Base-by-base conservation (phyloP, 331 rosid genomes). In the Stylosanthes scabra region DNA sequence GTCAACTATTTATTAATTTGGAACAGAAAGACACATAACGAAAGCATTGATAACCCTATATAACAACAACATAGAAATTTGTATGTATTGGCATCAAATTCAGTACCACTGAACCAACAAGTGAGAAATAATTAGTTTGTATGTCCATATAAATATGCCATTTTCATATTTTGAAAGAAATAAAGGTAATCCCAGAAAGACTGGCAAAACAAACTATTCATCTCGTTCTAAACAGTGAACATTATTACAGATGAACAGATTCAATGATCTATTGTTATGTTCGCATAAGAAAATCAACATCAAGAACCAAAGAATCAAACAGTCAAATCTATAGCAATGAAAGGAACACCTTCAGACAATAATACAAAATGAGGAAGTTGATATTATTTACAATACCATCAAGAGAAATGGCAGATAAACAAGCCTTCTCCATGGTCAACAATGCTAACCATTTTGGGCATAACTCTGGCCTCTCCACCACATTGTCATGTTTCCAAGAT, bases 361-460 rank as follows among this genome's bases (percentile, higher is more conserved):
- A 71, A 79, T 68, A 42, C 44, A 61, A 62, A 66, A 59, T 57
- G 72, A 39, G 31, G 65, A 79, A 74, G 42, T 58, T 47, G 28
- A 51, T 31, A 55, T 67, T 59, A 44, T 73, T 46, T 76, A 64
- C 60, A 39, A 51, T 78, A 74, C 82, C 88, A 77, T 83, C 98
- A 76, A 92, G 92, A 79, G 96, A 87, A 75, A 95, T 83, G 69
- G 98, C 88, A 74, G 98, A 90, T 79, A 92, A 76, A 87, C 99
- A 95, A 75, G 97, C 97, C 87, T 90, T 95, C 92, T 95, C 99
- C 78, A 92, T 87, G 16, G 97, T 90, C 81, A 95, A 91, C 86
- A 95, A 85, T 37, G 96, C 86, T 81, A 95, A 84, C 99, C 99
- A 95, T 85, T 92, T 87, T 70, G 97, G 92, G 86, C 97, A 84